Conservation (phyloP, 306 rosid genomes). For the Lathyrus sativus region DNA sequence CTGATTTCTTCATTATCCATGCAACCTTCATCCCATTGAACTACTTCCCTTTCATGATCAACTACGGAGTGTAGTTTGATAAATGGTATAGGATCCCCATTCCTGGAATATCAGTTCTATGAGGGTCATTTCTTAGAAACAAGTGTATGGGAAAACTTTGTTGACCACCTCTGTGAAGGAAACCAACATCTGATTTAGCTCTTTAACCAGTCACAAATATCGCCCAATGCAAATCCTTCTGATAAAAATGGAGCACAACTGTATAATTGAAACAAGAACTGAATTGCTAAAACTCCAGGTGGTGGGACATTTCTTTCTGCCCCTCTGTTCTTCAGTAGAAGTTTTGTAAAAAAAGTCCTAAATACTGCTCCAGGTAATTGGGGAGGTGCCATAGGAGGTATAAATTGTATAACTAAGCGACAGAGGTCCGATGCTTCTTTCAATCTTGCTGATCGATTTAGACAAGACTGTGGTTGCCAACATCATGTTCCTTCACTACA, state of each 20-base stretch:
- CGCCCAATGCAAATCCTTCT: slow-evolving; percentile 87
- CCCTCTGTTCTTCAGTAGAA: slow-evolving; percentile 84
- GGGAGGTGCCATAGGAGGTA: slow-evolving; percentile 79
- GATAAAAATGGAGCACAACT: slow-evolving; percentile 88
- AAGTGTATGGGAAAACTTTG: slow-evolving; percentile 73
- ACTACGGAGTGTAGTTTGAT: slow-evolving; percentile 58
- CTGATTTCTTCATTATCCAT: slow-evolving; percentile 82
- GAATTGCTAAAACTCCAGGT: slow-evolving; percentile 86
- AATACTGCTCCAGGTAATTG: slow-evolving; percentile 94
- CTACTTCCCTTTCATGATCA: slow-evolving; percentile 69
- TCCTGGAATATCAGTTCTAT: slow-evolving; percentile 72
- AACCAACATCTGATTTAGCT: slow-evolving; percentile 75
- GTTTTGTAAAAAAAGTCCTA: slow-evolving; percentile 76
- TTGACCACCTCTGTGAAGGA: slow-evolving; percentile 95
- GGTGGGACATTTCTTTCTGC: slow-evolving; percentile 80
- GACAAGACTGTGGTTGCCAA: no score
- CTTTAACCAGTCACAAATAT: slow-evolving; percentile 77
- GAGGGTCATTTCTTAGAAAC: slow-evolving; percentile 72
- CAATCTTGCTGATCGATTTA: no score
- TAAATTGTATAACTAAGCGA: slow-evolving; percentile 84
- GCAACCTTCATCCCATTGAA: slow-evolving; percentile 93
- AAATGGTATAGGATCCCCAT: slow-evolving; percentile 83
- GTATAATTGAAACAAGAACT: slow-evolving; percentile 86
- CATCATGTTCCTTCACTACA: no score
- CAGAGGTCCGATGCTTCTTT: slow-evolving; percentile 97